Base-by-base conservation (phyloP, 2,329 filamentous ascomycete genomes). In the Falciphora oryzae region DNA sequence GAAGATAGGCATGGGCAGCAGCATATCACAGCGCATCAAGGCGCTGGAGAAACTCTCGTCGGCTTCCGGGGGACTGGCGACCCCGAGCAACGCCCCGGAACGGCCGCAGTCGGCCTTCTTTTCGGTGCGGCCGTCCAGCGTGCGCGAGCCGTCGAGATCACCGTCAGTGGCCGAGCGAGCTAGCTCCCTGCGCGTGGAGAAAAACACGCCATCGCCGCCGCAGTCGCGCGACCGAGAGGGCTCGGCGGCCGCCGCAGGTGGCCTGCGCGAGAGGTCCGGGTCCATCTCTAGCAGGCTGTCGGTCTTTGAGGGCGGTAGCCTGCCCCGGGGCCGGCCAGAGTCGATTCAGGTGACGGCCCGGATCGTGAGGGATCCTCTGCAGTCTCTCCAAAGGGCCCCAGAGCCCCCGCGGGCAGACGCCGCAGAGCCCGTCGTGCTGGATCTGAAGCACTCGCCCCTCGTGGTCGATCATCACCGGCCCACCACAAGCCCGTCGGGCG, bases 11-110 rank as follows among this genome's bases (percentile, higher is more conserved):
- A 85, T 98, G 29, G 93, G 92, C 10, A 93, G 91, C 11, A 93
- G 92, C 69, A 97, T 99, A 66, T 96, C 94, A 3, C 92, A 94
- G 74, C 89, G 95, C 57, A 98, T 98, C 75, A 96, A 97, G 76
- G 93, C 93, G 8, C 81, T 99, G 63, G 91, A 97, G 73, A 93
- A 92, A 75, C 83, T 95, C 69, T 83, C 88, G 66, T 29, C 50
- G 27, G 29, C 61, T 35, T n/a, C 27, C 28, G 58, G 58, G 11
- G 59, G 59, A 11, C 32, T 61, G 8, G n/a, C 59, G n/a, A 18
- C 59, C n/a, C 32, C 59, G 59, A 27, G 18, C 32, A 13, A 22
- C n/a, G 73, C 13, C 67, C 63, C 75, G 67, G 79, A 80, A 44
- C 74, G 79, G 22, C 79, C 82, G 4, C 80, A 81, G 7, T 81